A percentile compares a stretch with the other conserved stretches of the same genome.
These are phyloP conservation scores for Cryptococcus maquisensis DNA, from an alignment of 1,284 basidiomycete species.

Conservation along the genomic window DNA sequence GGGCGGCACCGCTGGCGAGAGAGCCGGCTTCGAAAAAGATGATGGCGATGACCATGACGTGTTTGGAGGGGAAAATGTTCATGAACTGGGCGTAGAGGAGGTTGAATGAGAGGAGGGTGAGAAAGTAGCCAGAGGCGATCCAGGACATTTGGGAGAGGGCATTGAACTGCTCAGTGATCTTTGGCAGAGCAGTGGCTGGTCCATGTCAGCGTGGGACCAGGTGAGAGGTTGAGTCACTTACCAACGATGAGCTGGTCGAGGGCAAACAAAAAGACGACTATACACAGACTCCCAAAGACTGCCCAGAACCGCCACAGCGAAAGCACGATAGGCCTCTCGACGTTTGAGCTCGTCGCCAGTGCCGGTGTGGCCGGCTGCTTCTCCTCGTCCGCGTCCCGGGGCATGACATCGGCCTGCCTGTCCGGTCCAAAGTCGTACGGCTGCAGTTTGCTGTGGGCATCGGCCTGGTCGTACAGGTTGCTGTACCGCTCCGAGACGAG, in stretches of 20 bases:
- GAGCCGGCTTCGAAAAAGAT: conserved; percentile 54
- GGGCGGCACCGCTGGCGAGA: conserved; percentile 54
- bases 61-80: conserved; percentile 48
- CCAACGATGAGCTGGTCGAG: conserved; percentile 21
- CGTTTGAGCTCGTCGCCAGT: not conserved
- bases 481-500: no score
- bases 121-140: conserved; percentile 45
- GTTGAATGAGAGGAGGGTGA: conserved; percentile 48
- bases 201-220: conserved; percentile 46
- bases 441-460: no score
- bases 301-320: conserved; percentile 31
- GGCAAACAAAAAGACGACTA: conserved; percentile 45
- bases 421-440: no score
- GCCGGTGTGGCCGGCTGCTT: no score
- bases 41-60: conserved; percentile 50
- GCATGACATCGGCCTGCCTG: no score
- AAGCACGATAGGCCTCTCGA: conserved; percentile 23
- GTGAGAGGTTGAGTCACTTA: not conserved
- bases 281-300: conserved; percentile 33
- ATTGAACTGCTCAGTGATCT: conserved; percentile 47
- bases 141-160: conserved; percentile 51
- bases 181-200: conserved; percentile 48
- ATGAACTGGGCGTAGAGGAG: conserved; percentile 48
- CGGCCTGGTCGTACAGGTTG: no score
- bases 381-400: no score